These are phyloP conservation scores for Corymbia maculata DNA, from an alignment of 345 rosid genomes.

Conservation along the genomic window DNA sequence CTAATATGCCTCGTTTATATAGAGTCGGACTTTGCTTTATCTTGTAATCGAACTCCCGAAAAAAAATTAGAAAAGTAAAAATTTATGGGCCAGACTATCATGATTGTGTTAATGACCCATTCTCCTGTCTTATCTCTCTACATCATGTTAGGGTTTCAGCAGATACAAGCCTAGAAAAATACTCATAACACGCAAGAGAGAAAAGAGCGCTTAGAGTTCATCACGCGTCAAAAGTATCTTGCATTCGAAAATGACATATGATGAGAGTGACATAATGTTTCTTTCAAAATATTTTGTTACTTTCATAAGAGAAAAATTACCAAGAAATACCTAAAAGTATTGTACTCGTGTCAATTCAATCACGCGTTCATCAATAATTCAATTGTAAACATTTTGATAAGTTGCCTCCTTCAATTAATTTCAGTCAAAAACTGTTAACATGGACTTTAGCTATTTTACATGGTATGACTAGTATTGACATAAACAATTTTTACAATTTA, in stretches of 20 bases:
- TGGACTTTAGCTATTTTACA: fast-evolving
- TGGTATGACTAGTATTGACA: fast-evolving
- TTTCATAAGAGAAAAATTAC: neutral
- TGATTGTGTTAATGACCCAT: neutral
- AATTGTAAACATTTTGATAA: no score
- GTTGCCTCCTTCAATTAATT: no score
- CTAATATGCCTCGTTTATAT: neutral
- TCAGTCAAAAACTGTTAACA: no score
- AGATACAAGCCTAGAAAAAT: neutral
- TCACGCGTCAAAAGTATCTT: neutral
- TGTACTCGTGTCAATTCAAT: neutral
- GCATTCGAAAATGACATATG: neutral
- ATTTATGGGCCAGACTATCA: neutral
- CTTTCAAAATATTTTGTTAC: neutral
- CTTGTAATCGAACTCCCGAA: neutral
- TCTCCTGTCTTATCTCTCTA: neutral
- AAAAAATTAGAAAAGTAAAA: neutral
- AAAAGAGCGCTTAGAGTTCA: neutral
- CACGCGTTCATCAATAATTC: no score
- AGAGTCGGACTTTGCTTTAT: neutral
- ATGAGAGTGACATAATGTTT: neutral
- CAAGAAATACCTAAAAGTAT: no score
- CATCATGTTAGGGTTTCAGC: neutral
- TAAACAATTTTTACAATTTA: neutral
- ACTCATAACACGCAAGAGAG: neutral